A percentile compares a stretch with the other conserved stretches of the same genome.
These are phyloP conservation scores for Salinomyces thailandicus DNA, from an alignment of 2,329 filamentous ascomycete species.

Conservation along the genomic window DNA sequence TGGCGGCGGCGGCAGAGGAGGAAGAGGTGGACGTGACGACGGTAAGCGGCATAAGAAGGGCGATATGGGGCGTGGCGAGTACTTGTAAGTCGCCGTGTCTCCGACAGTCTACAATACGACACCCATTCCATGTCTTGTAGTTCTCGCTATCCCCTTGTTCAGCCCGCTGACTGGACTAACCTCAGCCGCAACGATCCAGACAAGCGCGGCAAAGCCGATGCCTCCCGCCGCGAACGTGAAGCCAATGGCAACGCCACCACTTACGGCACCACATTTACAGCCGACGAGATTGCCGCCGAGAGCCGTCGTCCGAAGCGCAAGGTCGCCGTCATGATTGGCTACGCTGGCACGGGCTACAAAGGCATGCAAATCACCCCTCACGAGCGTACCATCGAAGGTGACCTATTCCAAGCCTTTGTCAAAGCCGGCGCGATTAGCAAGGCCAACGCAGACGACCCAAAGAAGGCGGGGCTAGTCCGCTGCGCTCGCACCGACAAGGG, in stretches of 20 bases:
- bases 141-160: too few species aligned
- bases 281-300: slow-evolving; percentile 81
- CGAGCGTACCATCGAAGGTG: slow-evolving; percentile 88
- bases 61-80: slow-evolving; percentile 57
- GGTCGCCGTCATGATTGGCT: slow-evolving; percentile 89
- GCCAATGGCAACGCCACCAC: slow-evolving; percentile 26
- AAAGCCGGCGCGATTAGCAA: slow-evolving; percentile 89
- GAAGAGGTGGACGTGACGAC: slow-evolving; percentile 19
- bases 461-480: slow-evolving; percentile 86
- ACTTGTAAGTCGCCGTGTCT: slow-evolving; percentile 43
- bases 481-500: slow-evolving; percentile 97
- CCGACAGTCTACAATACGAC: neutral
- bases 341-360: slow-evolving; percentile 91
- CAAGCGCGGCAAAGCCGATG: slow-evolving; percentile 34
- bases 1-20: slow-evolving; percentile 6
- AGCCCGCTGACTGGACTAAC: slow-evolving; percentile 18
- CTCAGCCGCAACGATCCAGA: slow-evolving; percentile 37
- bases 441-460: slow-evolving; percentile 90
- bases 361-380: slow-evolving; percentile 70
- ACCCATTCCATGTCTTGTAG: neutral
- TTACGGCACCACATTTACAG: slow-evolving; percentile 42
- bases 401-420: slow-evolving; percentile 86
- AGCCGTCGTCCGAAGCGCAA: slow-evolving; percentile 87
- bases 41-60: slow-evolving; percentile 44
- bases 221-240: slow-evolving; percentile 34